Conservation (phyloP, 805 yeast genomes). For the Saturnispora halmiae region DNA sequence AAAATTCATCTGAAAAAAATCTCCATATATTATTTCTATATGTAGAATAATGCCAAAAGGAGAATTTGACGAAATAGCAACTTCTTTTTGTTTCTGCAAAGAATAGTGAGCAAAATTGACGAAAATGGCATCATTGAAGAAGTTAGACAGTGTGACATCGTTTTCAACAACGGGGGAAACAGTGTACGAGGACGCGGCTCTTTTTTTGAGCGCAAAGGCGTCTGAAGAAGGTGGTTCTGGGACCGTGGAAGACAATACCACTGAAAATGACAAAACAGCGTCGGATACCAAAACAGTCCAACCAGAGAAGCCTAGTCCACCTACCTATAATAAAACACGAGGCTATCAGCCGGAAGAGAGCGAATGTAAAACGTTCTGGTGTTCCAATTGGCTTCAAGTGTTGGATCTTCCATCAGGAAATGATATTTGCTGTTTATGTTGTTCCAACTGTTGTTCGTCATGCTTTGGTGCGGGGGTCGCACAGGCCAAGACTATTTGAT, state of each 20-base stretch:
- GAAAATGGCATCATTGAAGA: slow-evolving; percentile 5
- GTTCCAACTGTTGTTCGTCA: slow-evolving; percentile 10
- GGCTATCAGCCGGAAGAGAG: slow-evolving; percentile 24
- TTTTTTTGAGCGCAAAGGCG: slow-evolving; percentile 1
- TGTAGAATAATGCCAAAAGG: no score
- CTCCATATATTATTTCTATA: no score
- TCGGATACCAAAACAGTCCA: neutral
- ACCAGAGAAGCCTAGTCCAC: slow-evolving; percentile 10
- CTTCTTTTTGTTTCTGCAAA: neutral
- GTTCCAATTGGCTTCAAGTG: slow-evolving; percentile 14
- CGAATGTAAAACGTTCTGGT: slow-evolving; percentile 25
- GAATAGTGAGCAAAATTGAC: neutral
- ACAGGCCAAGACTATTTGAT: slow-evolving; percentile 5
- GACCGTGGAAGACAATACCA: neutral
- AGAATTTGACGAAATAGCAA: no score
- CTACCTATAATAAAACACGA: slow-evolving; percentile 11
- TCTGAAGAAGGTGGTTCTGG: slow-evolving; percentile 1
- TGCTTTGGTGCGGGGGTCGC: slow-evolving; percentile 7
- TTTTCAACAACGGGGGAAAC: slow-evolving; percentile 15
- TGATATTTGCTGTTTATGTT: slow-evolving; percentile 5
- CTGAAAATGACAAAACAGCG: neutral
- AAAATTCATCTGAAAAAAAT: no score
- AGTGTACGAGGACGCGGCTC: slow-evolving; percentile 16
- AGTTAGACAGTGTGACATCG: slow-evolving; percentile 13
- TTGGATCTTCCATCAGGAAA: slow-evolving; percentile 15